phyloP scores from a whole-genome alignment of 352 stramenopile genomes.

The Pythium chondricola region DNA sequence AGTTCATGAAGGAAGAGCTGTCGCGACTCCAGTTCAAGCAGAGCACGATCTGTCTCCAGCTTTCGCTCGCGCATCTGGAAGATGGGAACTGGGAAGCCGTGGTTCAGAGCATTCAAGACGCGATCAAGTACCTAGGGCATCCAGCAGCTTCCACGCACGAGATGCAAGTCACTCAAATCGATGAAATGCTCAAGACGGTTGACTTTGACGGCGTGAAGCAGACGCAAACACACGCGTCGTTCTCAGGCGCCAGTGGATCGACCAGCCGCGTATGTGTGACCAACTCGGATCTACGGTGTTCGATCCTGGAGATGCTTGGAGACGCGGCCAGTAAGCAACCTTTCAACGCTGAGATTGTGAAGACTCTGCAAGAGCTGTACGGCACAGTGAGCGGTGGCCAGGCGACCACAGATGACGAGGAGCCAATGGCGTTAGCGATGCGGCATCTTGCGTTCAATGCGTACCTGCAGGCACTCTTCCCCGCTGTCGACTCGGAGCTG shows the following conservation, averaged over 20 bases:
- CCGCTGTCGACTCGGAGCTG: conserved; percentile 59
- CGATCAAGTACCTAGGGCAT: conserved; percentile 9
- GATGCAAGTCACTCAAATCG: conserved; percentile 19
- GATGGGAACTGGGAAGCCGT: conserved; percentile 32
- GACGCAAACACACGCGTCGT: conserved; percentile 11
- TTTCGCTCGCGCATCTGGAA: conserved; percentile 34
- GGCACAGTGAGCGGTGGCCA: conserved; percentile 39
- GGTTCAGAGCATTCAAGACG: conserved; percentile 36
- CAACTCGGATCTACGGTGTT: conserved; percentile 49
- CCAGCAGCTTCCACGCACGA: neutral
- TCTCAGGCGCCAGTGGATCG: conserved; percentile 9
- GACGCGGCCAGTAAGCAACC: conserved; percentile 52
- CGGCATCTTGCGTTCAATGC: conserved; percentile 47
- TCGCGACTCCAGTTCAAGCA: conserved; percentile 67
- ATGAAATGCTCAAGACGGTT: conserved; percentile 39
- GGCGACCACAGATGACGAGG: neutral
- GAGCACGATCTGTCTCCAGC: conserved; percentile 60
- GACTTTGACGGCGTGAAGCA: conserved; percentile 66
- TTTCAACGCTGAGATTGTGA: neutral
- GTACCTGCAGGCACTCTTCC: conserved; percentile 59
- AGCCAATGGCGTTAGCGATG: neutral
- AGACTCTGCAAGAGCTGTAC: conserved; percentile 30
- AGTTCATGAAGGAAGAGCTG: conserved; percentile 78
- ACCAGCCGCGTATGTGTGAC: conserved; percentile 35
- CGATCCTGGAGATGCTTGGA: conserved; percentile 53